Conservation (phyloP, 2,329 filamentous ascomycete genomes). For the Colletotrichum sidae region DNA sequence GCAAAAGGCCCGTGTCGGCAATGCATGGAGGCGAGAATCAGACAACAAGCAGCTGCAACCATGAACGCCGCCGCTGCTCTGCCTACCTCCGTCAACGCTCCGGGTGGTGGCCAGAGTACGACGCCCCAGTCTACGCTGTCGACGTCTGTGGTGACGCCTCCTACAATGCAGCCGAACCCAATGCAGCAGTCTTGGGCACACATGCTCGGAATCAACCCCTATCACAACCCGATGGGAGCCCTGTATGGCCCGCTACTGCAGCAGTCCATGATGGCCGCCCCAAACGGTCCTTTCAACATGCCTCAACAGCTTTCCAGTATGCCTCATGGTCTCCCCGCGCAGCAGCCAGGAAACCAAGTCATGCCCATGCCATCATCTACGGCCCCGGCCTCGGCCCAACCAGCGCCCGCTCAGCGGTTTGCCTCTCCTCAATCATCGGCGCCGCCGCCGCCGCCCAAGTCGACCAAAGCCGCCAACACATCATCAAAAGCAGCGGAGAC, state of each 20-base stretch:
- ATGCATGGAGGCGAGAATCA: slow-evolving; percentile 33
- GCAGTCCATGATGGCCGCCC: slow-evolving; percentile 20
- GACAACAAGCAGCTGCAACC: slow-evolving; percentile 33
- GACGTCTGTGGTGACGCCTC: too few species aligned
- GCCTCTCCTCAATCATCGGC: too few species aligned
- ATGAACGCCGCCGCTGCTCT: slow-evolving; percentile 10
- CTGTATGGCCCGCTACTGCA: slow-evolving; percentile 32
- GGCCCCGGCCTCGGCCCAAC: slow-evolving; percentile 2
- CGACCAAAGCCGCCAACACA: too few species aligned
- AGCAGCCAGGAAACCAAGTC: slow-evolving; percentile 7
- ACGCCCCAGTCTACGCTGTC: background rate
- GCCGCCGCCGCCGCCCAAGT: too few species aligned
- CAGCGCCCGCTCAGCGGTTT: slow-evolving; percentile 4
- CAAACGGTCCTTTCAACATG: slow-evolving; percentile 17
- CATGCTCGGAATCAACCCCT: slow-evolving; percentile 29
- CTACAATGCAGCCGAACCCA: background rate
- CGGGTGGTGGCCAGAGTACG: slow-evolving; percentile 1
- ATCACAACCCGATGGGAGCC: slow-evolving; percentile 27
- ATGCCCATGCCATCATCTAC: slow-evolving; percentile 10
- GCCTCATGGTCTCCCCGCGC: slow-evolving; percentile 1
- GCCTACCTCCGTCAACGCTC: background rate
- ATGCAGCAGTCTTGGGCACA: slow-evolving; percentile 28
- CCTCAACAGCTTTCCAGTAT: slow-evolving; percentile 20
- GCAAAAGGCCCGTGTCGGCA: slow-evolving; percentile 32
- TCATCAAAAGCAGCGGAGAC: too few species aligned